Conservation (phyloP, 2,329 filamentous ascomycete species). For the Fusarium sp. region DNA sequence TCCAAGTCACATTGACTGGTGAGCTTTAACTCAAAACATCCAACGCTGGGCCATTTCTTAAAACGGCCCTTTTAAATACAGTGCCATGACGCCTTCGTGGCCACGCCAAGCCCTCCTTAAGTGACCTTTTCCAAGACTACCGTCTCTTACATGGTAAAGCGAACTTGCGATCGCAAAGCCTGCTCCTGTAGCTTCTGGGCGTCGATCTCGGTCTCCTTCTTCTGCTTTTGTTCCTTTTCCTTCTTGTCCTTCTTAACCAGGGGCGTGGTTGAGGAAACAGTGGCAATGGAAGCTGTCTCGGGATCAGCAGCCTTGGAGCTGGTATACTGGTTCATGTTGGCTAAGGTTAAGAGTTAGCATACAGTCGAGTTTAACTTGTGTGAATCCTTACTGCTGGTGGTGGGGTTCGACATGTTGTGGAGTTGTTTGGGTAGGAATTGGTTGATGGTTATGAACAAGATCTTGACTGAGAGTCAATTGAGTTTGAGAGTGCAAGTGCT, state of each 20-base stretch:
- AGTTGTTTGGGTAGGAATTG: neutral
- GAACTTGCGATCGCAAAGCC: conserved; percentile 44
- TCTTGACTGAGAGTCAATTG: neutral
- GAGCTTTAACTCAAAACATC: neutral
- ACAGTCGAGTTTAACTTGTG: neutral
- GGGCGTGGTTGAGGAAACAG: conserved; percentile 41
- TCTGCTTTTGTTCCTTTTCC: neutral
- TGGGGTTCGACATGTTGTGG: conserved; percentile 25
- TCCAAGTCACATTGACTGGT: neutral
- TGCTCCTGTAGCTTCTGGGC: conserved; percentile 44
- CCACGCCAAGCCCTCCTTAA: neutral
- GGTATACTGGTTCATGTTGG: conserved; percentile 19
- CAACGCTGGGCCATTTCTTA: neutral
- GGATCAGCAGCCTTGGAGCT: conserved; percentile 26
- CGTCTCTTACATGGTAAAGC: conserved; percentile 39
- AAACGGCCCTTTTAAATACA: neutral
- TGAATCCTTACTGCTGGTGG: conserved; percentile 30
- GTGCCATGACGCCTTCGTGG: neutral
- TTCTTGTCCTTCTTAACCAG: conserved; percentile 38
- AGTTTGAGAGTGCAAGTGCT: conserved; percentile 6
- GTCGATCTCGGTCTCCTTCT: conserved; percentile 30
- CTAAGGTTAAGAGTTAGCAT: conserved; percentile 20
- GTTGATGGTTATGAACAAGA: conserved; percentile 1
- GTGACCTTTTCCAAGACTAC: neutral
- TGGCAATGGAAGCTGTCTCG: conserved; percentile 43